Percentiles rank a stretch among this genome's conserved stretches.
phyloP scores from a whole-genome alignment of 495 filamentous ascomycete species.

The Podospora fimiseda region DNA sequence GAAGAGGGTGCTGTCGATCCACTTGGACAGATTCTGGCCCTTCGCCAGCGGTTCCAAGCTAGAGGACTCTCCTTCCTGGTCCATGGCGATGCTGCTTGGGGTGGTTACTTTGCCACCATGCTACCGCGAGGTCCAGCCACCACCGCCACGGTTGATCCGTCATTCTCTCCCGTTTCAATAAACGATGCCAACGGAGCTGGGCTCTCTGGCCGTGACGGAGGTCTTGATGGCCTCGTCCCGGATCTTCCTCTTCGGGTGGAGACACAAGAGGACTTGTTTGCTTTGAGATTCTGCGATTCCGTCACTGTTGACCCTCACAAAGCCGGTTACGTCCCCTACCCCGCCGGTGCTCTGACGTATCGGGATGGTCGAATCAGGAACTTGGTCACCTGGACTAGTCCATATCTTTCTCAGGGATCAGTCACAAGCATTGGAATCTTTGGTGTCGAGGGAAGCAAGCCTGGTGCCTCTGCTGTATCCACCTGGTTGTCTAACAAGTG shows the following conservation, averaged over 20 bases:
- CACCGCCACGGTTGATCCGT: neutral
- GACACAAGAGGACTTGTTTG: conserved; percentile 34
- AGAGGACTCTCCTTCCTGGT: conserved; percentile 38
- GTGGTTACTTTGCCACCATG: conserved; percentile 46
- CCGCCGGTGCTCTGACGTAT: conserved; percentile 41
- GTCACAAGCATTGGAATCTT: conserved; percentile 38
- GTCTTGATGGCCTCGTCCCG: conserved; percentile 27
- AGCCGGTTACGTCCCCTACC: conserved; percentile 43
- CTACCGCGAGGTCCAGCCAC: conserved; percentile 22
- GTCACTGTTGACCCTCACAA: conserved; percentile 48
- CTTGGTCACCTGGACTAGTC: conserved; percentile 44
- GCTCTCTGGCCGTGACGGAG: conserved; percentile 16
- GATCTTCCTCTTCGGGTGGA: conserved; percentile 24
- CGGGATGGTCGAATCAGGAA: conserved; percentile 40
- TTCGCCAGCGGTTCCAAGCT: conserved; percentile 33
- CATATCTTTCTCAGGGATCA: conserved; percentile 29
- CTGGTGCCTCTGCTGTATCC: conserved; percentile 38
- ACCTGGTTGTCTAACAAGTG: conserved; percentile 36
- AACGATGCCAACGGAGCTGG: conserved; percentile 8
- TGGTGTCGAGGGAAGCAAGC: conserved; percentile 42
- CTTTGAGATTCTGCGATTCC: conserved; percentile 31
- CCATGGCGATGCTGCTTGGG: conserved; percentile 46
- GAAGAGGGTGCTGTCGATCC: conserved; percentile 40
- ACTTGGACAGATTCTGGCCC: conserved; percentile 28
- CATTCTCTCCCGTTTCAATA: neutral